phyloP scores from a whole-genome alignment of 148 eudicot species.

The Amaranthus cruentus region DNA sequence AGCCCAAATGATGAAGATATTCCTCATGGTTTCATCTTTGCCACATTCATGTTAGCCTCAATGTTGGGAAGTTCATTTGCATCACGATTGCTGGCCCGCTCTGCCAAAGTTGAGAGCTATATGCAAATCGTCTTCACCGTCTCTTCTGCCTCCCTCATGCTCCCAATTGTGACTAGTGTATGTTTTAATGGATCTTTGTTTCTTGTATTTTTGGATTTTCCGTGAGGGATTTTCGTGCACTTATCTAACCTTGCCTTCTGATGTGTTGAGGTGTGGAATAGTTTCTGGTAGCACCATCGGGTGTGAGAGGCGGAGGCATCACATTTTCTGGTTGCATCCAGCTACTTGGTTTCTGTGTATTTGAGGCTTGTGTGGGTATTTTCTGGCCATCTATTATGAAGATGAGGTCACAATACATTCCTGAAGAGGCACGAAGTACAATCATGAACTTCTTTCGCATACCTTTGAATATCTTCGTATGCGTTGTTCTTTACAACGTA shows the following conservation, averaged over 20 bases:
- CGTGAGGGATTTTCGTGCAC: neutral
- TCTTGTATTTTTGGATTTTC: neutral
- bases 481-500: conserved; percentile 93
- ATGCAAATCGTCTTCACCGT: conserved; percentile 90
- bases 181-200: conserved; percentile 17
- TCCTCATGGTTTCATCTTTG: conserved; percentile 97
- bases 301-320: conserved; percentile 64
- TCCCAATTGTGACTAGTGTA: conserved; percentile 85
- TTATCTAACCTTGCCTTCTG: conserved; percentile 18
- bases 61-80: conserved; percentile 98
- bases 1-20: conserved; percentile 98
- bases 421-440: conserved; percentile 98
- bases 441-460: conserved; percentile 99
- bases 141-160: conserved; percentile 81
- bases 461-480: conserved; percentile 93
- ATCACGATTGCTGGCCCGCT: conserved; percentile 74
- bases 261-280: conserved; percentile 32
- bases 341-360: conserved; percentile 52
- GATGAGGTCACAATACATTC: conserved; percentile 98
- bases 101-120: conserved; percentile 77
- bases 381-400: conserved; percentile 74
- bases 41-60: conserved; percentile 95
- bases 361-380: conserved; percentile 56
- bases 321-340: conserved; percentile 62
- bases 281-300: conserved; percentile 66